Base-by-base conservation (phyloP, 2,329 filamentous ascomycete species). In the Geosmithia putterillii region DNA sequence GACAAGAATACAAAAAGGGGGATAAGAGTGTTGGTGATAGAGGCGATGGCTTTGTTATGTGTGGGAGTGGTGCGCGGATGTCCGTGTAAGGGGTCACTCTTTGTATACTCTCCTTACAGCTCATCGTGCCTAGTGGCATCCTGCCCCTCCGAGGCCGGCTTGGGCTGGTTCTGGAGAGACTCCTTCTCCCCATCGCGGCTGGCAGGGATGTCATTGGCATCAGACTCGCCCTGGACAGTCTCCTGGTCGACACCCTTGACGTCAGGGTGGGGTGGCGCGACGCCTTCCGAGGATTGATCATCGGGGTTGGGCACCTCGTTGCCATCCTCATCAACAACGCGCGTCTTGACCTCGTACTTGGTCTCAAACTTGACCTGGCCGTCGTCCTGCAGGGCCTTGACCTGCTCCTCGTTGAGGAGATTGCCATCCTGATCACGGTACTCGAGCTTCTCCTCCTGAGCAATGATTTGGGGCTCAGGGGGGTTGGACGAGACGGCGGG, bases 311-410 rank as follows among this genome's bases (percentile, higher is more conserved):
- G 59, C n/a, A 95, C 64, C 57, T 94, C 85, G 51, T 89, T 87
- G 46, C 89, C 92, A 38, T 79, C 61, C 42, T 76, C 76, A 61
- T 95, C 87, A 36, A 95, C 71, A 44, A 96, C 64, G 45, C 86
- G 81, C 8, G 88, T 95, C 50, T 85, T 77, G n/a, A 90, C 95
- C 70, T 96, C 90, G 59, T 95, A 95, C 51, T 83, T 83, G 12
- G 92, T 96, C 67, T 94, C 81, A 67, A 98, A 95, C 55, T 87
- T 86, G 46, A 96, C 89, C 64, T 95, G 94, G 55, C 90, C 92
- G 10, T 9, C 28, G 10, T 32, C 28, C 61, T 90, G 77, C 25
- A 98, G 76, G 18, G 76, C 77, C 55, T 83, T 78, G 46, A 98
- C 88, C 59, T 95, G 78, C 56, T 88, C 84, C 44, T 83, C 79